Evolutionary conservation across 2,329 filamentous ascomycete species (phyloP).

Genomic region (Camillea tinctor): DNA sequence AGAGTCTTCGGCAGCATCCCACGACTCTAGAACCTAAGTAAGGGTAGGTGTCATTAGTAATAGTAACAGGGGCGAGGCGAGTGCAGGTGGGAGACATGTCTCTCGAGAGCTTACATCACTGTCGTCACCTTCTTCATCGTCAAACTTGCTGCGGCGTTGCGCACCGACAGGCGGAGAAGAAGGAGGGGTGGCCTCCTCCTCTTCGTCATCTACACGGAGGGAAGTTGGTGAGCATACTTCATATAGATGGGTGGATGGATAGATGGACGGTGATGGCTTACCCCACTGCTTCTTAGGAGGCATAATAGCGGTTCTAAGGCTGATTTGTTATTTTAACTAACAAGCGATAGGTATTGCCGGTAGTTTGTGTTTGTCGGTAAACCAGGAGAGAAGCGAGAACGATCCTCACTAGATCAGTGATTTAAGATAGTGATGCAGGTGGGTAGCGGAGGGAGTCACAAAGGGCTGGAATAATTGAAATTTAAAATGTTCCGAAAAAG

Average conservation of each 20-base stretch:
- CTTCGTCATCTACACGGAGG: conserved; percentile 35
- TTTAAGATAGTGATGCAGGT: too few species aligned
- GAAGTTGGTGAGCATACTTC: conserved; percentile 22
- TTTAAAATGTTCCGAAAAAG: too few species aligned
- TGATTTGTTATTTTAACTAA: too few species aligned
- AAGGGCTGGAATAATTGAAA: too few species aligned
- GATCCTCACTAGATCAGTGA: too few species aligned
- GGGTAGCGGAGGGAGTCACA: too few species aligned
- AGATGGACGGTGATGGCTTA: conserved; percentile 30
- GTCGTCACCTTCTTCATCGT: conserved; percentile 84
- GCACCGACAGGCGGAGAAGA: conserved; percentile 39
- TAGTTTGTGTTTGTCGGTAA: conserved; percentile 1
- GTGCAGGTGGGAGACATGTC: not conserved
- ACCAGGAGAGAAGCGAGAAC: too few species aligned
- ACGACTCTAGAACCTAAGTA: conserved; percentile 82
- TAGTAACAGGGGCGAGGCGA: conserved; percentile 8
- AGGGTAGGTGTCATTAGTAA: too few species aligned
- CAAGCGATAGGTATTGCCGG: not conserved
- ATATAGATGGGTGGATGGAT: conserved; percentile 2
- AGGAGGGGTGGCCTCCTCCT: conserved; percentile 36
- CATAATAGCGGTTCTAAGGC: conserved; percentile 34
- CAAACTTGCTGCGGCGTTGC: conserved; percentile 66
- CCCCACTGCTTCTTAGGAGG: conserved; percentile 39
- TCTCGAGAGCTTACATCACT: conserved; percentile 61
- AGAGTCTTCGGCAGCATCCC: conserved; percentile 96